Base-by-base conservation (phyloP, 352 stramenopile genomes). In the Globisporangium paddicum region DNA sequence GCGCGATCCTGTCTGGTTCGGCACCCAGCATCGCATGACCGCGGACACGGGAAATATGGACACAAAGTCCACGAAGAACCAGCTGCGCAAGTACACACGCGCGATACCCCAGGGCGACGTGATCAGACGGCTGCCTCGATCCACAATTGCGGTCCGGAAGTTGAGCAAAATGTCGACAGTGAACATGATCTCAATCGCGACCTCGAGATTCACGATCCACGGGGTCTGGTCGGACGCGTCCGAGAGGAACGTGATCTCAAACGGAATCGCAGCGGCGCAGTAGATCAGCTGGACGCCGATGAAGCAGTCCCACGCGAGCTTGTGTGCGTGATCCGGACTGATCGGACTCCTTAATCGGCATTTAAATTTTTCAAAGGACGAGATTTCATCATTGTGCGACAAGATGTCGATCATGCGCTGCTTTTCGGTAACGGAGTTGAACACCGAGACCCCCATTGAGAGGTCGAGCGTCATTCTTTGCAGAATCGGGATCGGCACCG, bases 361-460 rank as follows among this genome's bases (percentile, higher is more conserved):
- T 16, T 71, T 75, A 3, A 75, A 30, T 0, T 64, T 68, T n/a
- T 71, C 62, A 54, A 63, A 71, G 0, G 49, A 9, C 0, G 64
- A 70, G 5, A 54, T 18, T 9, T 74, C 53, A 3, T 67, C 54
- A 25, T 79, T 66, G 30, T 70, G 64, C 23, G 79, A 73, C 19
- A 89, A 57, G 11, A 90, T 56, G 32, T 66, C 77, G 44, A 80
- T 80, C 77, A 89, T 87, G 11, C 80, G 80, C 52, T 82, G 72
- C 46, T 89, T 90, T 44, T 90, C 81, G 3, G 73, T 79, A 1
- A 58, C 66, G 2, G 81, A 90, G 53, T 90, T 90, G 55, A 90
- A 90, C 1, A 90, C 81, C 0, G 81, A 90, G 19, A 90, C 68
- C 1, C 81, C 81, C 81, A 90, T 88, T 13, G 78, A 89, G 3